Conservation (phyloP, 2,329 filamentous ascomycete genomes). For the Helotiales sp. region DNA sequence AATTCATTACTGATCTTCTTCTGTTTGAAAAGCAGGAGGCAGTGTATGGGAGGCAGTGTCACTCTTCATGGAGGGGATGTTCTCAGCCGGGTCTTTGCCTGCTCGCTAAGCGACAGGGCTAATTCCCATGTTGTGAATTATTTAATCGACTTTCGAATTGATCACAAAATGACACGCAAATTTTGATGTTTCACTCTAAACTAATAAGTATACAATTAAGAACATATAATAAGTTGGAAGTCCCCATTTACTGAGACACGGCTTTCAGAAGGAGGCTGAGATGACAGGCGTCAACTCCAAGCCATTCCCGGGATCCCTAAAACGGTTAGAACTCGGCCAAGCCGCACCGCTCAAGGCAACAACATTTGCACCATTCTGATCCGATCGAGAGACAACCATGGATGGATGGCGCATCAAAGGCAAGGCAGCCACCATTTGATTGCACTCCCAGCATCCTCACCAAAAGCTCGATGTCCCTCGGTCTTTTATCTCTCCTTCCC, state of each 20-base stretch:
- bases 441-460: conserved; percentile 1
- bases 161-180: no score
- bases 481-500: background rate
- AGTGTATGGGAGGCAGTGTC: background rate
- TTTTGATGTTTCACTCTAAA: no score
- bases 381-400: background rate
- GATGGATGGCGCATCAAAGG: conserved; percentile 3
- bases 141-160: no score
- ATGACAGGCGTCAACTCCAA: background rate
- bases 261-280: background rate
- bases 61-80: no score
- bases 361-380: conserved; percentile 26
- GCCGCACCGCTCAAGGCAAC: conserved; percentile 32
- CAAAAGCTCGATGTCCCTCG: background rate
- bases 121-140: no score
- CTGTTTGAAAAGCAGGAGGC: no score
- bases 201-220: no score
- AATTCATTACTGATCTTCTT: no score
- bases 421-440: conserved; percentile 16
- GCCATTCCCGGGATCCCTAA: background rate
- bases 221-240: no score
- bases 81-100: background rate
- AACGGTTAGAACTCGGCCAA: conserved; percentile 2
- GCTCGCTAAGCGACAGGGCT: background rate
- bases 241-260: background rate